Percentiles rank a stretch among this genome's conserved stretches.
Conservation (phyloP, 164 flowering plant species). For the Berberis vulgaris region DNA sequence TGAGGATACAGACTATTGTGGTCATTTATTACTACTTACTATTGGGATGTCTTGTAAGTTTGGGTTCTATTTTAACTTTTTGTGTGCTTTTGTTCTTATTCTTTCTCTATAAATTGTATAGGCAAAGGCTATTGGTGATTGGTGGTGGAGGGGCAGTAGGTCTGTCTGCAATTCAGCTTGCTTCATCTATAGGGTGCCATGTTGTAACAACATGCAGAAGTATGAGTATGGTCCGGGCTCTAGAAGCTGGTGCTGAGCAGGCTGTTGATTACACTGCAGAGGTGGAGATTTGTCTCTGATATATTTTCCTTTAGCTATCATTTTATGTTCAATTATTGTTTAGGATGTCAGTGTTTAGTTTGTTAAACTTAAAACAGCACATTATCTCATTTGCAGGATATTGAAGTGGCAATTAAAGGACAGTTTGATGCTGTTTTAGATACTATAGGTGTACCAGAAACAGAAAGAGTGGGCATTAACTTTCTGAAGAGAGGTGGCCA, state of each 20-base stretch:
- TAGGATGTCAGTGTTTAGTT: too few species aligned
- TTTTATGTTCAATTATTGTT: not conserved
- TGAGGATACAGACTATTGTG: too few species aligned
- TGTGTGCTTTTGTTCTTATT: not conserved
- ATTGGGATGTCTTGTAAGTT: not conserved
- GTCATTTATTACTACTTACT: too few species aligned
- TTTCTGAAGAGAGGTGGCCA: constrained; percentile 75
- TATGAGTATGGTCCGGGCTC: constrained; percentile 51
- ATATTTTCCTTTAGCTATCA: not conserved
- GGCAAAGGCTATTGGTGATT: constrained; percentile 72
- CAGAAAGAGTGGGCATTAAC: constrained; percentile 46
- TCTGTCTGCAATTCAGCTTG: constrained; percentile 81
- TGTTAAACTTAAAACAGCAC: not conserved
- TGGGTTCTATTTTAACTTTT: not conserved
- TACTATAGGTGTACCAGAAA: constrained; percentile 73
- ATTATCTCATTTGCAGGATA: constrained; percentile 39
- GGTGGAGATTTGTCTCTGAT: constrained; percentile 26
- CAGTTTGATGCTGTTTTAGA: constrained; percentile 91
- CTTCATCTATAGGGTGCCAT: constrained; percentile 74
- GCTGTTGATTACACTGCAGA: constrained; percentile 78
- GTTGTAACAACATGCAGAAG: constrained; percentile 78
- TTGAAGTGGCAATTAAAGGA: constrained; percentile 56
- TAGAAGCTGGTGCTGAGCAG: constrained; percentile 86
- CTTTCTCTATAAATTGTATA: constrained; percentile 14
- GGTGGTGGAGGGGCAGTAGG: constrained; percentile 99